phyloP scores from a whole-genome alignment of 2,329 filamentous ascomycete genomes.

The Fusarium foetens region DNA sequence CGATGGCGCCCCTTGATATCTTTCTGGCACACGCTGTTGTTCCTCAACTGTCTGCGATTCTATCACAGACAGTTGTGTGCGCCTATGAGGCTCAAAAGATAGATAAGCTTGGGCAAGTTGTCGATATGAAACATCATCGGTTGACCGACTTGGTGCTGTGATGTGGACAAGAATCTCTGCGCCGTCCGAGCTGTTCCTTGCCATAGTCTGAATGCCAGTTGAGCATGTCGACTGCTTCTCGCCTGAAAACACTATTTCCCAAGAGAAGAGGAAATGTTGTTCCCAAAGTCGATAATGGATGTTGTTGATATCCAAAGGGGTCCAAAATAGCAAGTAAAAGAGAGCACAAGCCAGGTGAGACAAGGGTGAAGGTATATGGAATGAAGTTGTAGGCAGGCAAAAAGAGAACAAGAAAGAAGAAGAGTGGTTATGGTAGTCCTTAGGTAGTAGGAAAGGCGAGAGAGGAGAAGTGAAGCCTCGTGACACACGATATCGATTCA shows the following conservation, averaged over 20 bases:
- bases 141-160: conserved; percentile 59
- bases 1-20: conserved; percentile 4
- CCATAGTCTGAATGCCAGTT: conserved; percentile 39
- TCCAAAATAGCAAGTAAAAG: conserved; percentile 13
- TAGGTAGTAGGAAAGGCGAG: not conserved
- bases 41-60: conserved; percentile 2
- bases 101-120: conserved; percentile 62
- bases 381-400: conserved; percentile 2
- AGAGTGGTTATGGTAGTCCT: not conserved
- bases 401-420: not conserved
- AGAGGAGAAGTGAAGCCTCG: conserved; percentile 8
- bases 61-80: conserved; percentile 14
- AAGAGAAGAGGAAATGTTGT: not conserved
- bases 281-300: not conserved
- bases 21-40: not conserved
- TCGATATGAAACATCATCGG: conserved; percentile 61
- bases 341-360: conserved; percentile 27
- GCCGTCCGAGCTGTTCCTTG: conserved; percentile 42
- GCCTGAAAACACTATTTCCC: conserved; percentile 10
- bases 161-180: conserved; percentile 68
- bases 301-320: conserved; percentile 13
- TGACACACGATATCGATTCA: conserved; percentile 20
- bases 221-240: conserved; percentile 40
- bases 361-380: conserved; percentile 5
- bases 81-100: conserved; percentile 53